A percentile compares a stretch with the other conserved stretches of the same genome.
Evolutionary conservation across 2,329 filamentous ascomycete genomes (phyloP).

Genomic region (Aspergillus ustus): DNA sequence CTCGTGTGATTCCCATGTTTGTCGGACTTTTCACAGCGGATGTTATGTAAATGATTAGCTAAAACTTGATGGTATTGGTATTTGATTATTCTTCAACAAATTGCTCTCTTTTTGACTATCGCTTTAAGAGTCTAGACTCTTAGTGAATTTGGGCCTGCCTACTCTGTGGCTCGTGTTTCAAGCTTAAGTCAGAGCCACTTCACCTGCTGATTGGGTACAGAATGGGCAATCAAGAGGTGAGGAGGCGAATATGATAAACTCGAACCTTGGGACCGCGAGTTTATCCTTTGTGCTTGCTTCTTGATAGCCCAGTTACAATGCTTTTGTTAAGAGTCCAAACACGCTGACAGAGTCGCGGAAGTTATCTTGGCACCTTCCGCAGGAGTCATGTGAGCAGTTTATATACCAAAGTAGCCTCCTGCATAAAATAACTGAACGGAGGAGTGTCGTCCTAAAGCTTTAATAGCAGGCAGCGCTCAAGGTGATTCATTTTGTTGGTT

Average conservation of each 20-base stretch:
- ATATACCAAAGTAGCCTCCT: not conserved
- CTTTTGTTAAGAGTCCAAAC: not conserved
- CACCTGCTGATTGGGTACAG: not conserved
- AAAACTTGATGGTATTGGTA: conserved; percentile 5
- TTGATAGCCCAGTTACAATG: not conserved
- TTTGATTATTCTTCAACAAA: not conserved
- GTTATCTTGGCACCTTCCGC: not conserved
- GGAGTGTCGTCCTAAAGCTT: not conserved
- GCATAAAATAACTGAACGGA: not conserved
- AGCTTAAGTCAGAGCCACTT: not conserved
- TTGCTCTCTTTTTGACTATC: not conserved
- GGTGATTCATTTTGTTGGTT: not conserved
- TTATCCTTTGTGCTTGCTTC: not conserved
- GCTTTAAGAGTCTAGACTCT: too few species aligned
- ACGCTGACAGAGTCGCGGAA: too few species aligned
- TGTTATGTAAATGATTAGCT: conserved; percentile 20
- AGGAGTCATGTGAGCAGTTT: conserved; percentile 1
- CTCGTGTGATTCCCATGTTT: conserved; percentile 27
- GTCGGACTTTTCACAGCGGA: conserved; percentile 16
- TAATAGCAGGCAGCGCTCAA: not conserved
- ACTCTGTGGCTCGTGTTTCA: not conserved
- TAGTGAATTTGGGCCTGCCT: too few species aligned
- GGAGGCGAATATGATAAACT: not conserved
- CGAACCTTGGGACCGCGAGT: not conserved
- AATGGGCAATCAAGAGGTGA: not conserved